Evolutionary conservation across 2,329 filamentous ascomycete genomes (phyloP), one percentile per base, ranked within the genome.

Genomic region (Magnaporthiopsis incrustans): DNA sequence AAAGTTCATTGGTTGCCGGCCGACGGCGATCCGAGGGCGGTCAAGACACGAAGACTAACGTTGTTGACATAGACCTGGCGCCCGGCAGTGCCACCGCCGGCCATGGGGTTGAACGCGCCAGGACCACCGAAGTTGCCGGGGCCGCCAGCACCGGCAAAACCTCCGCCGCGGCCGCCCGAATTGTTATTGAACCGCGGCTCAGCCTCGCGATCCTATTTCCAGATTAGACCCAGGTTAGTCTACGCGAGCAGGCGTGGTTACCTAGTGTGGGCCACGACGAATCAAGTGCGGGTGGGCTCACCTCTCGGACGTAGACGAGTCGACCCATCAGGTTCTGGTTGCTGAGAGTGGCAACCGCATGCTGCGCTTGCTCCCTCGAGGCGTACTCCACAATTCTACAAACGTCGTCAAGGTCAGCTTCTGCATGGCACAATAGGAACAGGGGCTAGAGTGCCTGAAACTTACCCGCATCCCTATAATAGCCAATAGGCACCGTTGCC

Each of bases 401-500:
- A 22, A 25, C 2, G 3, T 50, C 57, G 68, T 65, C 44, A 56
- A 57, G 27, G 50, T 26, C 12, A n/a, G 15, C n/a, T 26, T 18
- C 26, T 10, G n/a, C 10, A 50, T 25, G 38, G 53, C 30, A n/a
- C 26, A 11, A 12, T 3, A 59, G 32, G 53, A 50, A 57, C 22
- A 33, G n/a, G 44, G 5, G 35, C 53, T 12, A 26, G 30, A 63
- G 12, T 53, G 18, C 11, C 44, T n/a, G 18, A 22, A 53, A 86
- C 92, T 88, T 88, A 97, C 92, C 95, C 95, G 94, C 94, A 99
- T 92, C 95, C 94, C 94, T 98, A 97, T 89, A 96, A 85, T 83
- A 82, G 85, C 86, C 89, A 84, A 81, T 87, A 89, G 89, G 91
- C 89, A 91, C 85, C 73, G 82, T 89, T 4, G 38, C 89, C 91